A percentile compares a stretch with the other conserved stretches of the same genome.
These are phyloP conservation scores for Eragrostis nindensis DNA, from an alignment of 176 grass and related monocot species.

Conservation along the genomic window DNA sequence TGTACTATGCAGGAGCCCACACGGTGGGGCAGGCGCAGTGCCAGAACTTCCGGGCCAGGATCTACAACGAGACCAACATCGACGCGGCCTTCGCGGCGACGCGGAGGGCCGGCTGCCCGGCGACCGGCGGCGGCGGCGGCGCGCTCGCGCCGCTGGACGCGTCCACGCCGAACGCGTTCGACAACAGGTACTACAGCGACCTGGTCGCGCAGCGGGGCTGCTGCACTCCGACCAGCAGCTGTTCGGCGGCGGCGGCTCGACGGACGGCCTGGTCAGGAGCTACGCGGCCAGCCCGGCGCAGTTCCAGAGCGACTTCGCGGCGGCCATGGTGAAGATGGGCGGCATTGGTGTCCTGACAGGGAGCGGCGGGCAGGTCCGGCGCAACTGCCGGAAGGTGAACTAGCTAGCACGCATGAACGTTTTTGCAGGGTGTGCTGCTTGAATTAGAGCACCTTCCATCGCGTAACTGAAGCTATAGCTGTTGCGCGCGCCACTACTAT, in stretches of 20 bases:
- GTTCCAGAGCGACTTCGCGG: constrained; percentile 49
- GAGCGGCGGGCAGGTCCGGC: constrained; percentile 43
- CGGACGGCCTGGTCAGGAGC: constrained; percentile 39
- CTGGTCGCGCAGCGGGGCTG: constrained; percentile 49
- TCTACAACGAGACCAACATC: constrained; percentile 74
- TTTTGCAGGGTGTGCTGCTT: not conserved
- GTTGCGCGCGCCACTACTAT: not conserved
- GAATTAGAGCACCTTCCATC: too few relatives aligned
- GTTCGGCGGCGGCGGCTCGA: constrained; percentile 52
- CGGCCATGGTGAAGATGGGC: constrained; percentile 57
- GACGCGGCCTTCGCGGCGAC: constrained; percentile 54
- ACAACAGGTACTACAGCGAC: constrained; percentile 52
- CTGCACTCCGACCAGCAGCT: constrained; percentile 61
- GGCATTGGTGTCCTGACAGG: constrained; percentile 41
- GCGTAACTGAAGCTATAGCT: not conserved
- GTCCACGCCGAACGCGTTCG: constrained; percentile 45
- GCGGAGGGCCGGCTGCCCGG: constrained; percentile 51
- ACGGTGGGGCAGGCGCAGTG: constrained; percentile 57
- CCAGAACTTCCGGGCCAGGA: constrained; percentile 49
- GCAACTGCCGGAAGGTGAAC: constrained; percentile 48
- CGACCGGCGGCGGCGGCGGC: constrained; percentile 34
- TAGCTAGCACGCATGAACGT: not conserved
- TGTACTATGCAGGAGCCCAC: constrained; percentile 44
- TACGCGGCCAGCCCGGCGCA: constrained; percentile 31
- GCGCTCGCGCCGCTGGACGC: constrained; percentile 49